Base-by-base conservation (phyloP, 805 yeast species). In the Monosporozyma unispora region DNA sequence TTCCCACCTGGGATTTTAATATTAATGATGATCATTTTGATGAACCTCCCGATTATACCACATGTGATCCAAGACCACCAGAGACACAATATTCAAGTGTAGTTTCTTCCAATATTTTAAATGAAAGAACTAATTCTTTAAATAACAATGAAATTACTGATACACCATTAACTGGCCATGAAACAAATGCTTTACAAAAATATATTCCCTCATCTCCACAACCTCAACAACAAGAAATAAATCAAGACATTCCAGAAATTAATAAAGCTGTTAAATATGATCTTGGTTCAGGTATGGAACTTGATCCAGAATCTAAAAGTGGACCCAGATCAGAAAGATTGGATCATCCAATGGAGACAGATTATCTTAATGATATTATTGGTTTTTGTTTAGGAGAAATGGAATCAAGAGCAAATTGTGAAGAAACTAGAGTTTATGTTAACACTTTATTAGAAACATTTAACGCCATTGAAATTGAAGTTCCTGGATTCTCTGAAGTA, bases 401-500 rank as follows among this genome's bases (percentile, higher is more conserved):
- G 44, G 64, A 70, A 51, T 65, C 60, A 27, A 70, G 90, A 44
- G 83, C 87, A 2, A 70, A 70, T 37, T 69, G 75, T n/a, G 67
- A 64, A 10, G 71, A 66, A 22, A 79, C 87, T 0, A 74, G 70
- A 45, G 50, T 54, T 2, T 65, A 73, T 5, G 84, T 83, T 25
- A 60, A 69, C 37, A 53, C 62, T 2, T 61, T 84, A 46, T 67
- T 70, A 35, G 57, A 65, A 5, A 64, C 64, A 10, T 64, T 84
- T 37, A 60, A 66, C 2, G 61, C 60, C 3, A 72, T 75, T 29
- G 89, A 85, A 56, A 50, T 57, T 21, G 60, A 64, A 19, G 79
- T 78, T 50, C 82, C 85, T 1, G 93, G 93, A 0, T 70, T 85
- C 42, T 68, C 80, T 45, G 81, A 78, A 50, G 87, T 87, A 0